phyloP scores from a whole-genome alignment of 176 grass and related monocot genomes.

The Neostapfia colusana region DNA sequence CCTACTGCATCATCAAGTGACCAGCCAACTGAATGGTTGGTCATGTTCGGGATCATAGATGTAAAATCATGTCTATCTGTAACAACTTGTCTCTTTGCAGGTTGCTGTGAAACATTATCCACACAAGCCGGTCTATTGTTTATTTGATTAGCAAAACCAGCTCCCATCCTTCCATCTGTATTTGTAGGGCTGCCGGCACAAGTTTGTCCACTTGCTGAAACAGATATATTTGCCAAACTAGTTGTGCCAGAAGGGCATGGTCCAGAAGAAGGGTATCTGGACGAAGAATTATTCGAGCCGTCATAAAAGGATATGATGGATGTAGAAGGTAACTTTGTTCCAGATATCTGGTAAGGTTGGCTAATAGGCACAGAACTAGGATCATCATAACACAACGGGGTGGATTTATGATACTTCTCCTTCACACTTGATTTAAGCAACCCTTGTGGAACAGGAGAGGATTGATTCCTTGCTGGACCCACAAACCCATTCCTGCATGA shows the following conservation, averaged over 20 bases:
- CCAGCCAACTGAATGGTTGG: constrained; percentile 47
- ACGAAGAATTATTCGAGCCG: constrained; percentile 18
- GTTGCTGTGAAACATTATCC: constrained; percentile 43
- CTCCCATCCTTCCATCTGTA: constrained; percentile 40
- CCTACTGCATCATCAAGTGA: constrained; percentile 48
- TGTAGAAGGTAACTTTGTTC: constrained; percentile 36
- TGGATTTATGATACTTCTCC: constrained; percentile 42
- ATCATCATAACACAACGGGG: constrained; percentile 38
- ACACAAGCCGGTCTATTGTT: constrained; percentile 44
- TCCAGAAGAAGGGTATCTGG: constrained; percentile 43
- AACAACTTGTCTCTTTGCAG: constrained; percentile 54
- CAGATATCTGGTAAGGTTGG: constrained; percentile 34
- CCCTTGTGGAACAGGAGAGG: constrained; percentile 45
- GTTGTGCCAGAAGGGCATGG: constrained; percentile 34
- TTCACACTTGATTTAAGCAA: constrained; percentile 34
- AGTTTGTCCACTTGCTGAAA: constrained; percentile 22
- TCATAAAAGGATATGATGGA: constrained; percentile 43
- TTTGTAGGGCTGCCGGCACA: constrained; percentile 31
- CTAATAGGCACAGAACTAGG: constrained; percentile 38
- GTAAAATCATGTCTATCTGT: constrained; percentile 36
- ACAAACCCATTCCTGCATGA: constrained; percentile 27
- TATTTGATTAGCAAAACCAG: constrained; percentile 26
- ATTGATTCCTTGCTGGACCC: constrained; percentile 43
- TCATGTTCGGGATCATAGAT: constrained; percentile 14
- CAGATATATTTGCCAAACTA: constrained; percentile 36